phyloP scores from a whole-genome alignment of 345 rosid genomes.

The Leavenworthia alabamica region DNA sequence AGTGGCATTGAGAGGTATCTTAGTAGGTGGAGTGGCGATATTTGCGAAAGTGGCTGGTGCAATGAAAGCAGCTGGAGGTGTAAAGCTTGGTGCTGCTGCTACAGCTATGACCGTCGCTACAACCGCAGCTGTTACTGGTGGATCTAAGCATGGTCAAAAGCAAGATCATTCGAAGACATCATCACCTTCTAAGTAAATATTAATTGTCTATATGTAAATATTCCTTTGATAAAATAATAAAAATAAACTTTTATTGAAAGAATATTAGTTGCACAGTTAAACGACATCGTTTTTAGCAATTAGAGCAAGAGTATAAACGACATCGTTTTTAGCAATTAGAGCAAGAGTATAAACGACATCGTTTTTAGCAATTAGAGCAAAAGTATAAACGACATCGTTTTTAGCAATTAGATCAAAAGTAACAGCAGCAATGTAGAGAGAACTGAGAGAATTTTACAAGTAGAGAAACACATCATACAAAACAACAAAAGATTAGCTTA shows the following conservation, averaged over 20 bases:
- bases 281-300: no score
- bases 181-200: slow-evolving; percentile 11
- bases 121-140: slow-evolving; percentile 55
- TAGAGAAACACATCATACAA: background rate
- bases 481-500: slow-evolving; percentile 13
- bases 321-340: no score
- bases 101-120: slow-evolving; percentile 80
- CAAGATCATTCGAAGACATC: slow-evolving; percentile 35
- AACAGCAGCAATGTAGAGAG: background rate
- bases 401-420: no score
- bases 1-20: slow-evolving; percentile 69
- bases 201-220: slow-evolving; percentile 1
- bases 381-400: no score
- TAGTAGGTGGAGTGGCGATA: slow-evolving; percentile 75
- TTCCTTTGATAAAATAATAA: no score
- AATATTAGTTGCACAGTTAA: no score
- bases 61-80: slow-evolving; percentile 90
- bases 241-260: no score
- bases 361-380: no score
- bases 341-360: no score
- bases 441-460: background rate
- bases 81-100: slow-evolving; percentile 78
- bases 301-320: no score
- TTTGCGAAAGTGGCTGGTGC: slow-evolving; percentile 71
- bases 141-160: no score